These are phyloP conservation scores for Didymella pomorum DNA, from an alignment of 2,329 filamentous ascomycete species.

Conservation along the genomic window DNA sequence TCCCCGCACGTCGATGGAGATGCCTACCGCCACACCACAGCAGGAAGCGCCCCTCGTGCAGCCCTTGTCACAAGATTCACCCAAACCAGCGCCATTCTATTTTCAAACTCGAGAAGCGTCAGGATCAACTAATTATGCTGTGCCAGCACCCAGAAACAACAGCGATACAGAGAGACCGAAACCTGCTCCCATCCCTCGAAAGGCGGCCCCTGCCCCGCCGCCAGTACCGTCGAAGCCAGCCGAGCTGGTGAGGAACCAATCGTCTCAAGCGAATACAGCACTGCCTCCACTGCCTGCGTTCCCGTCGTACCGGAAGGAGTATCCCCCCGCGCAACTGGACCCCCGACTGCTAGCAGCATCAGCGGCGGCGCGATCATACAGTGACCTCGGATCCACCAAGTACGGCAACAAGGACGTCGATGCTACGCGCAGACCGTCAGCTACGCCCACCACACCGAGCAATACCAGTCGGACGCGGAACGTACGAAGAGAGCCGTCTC, in stretches of 20 bases:
- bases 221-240: conserved; percentile 35
- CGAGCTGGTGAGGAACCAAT: conserved; percentile 20
- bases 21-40: conserved; percentile 20
- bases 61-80: conserved; percentile 22
- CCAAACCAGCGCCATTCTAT: conserved; percentile 34
- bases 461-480: conserved; percentile 31
- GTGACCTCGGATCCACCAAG: conserved; percentile 33
- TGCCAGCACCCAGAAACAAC: conserved; percentile 24
- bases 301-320: conserved; percentile 60
- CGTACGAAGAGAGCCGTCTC: conserved; percentile 27
- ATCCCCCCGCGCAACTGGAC: conserved; percentile 46
- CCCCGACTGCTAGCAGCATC: conserved; percentile 39
- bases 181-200: conserved; percentile 16
- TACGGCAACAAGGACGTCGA: conserved; percentile 17
- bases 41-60: conserved; percentile 30
- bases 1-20: conserved; percentile 43
- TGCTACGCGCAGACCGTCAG: conserved; percentile 14
- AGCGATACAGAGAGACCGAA: conserved; percentile 27
- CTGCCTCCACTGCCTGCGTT: conserved; percentile 25
- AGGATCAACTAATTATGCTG: conserved; percentile 25
- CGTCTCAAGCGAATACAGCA: conserved; percentile 16
- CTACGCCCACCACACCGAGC: conserved; percentile 11
- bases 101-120: conserved; percentile 34
- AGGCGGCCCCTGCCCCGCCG: conserved; percentile 24
- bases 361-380: conserved; percentile 44